A percentile compares a stretch with the other conserved stretches of the same genome.
These are phyloP conservation scores for Caryopteris hybrid DNA, from an alignment of 305 asterid genomes.

Conservation along the genomic window DNA sequence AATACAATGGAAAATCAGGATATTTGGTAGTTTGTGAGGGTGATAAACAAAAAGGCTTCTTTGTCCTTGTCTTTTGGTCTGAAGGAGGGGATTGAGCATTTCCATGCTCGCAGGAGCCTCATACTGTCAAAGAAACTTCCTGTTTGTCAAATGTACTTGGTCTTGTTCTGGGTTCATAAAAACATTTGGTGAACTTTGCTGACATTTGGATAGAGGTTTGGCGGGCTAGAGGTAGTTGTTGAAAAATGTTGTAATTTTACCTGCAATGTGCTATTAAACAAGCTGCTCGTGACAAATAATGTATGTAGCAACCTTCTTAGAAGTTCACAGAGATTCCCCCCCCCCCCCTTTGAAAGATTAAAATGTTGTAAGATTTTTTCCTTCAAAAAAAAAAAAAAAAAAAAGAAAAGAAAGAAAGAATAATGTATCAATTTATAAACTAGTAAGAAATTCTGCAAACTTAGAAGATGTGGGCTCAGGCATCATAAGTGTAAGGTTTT, in stretches of 20 bases:
- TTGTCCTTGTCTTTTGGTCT: neutral
- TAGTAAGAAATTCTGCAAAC: neutral
- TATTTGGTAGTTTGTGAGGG: neutral
- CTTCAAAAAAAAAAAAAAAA: neutral
- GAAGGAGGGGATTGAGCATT: neutral
- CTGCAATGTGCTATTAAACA: neutral
- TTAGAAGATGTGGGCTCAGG: conserved; percentile 4
- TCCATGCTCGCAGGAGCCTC: neutral
- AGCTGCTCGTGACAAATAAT: neutral
- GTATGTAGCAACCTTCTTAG: neutral
- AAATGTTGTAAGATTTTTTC: neutral
- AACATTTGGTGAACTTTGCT: neutral
- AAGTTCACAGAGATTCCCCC: neutral
- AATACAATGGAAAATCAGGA: neutral
- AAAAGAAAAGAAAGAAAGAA: too few relatives aligned
- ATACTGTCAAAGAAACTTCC: neutral
- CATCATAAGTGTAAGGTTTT: neutral
- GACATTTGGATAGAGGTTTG: neutral
- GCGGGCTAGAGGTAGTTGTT: neutral
- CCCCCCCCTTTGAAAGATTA: neutral
- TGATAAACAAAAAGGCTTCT: neutral
- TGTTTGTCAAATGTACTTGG: neutral
- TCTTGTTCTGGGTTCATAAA: neutral
- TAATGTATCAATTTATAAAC: neutral
- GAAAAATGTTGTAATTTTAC: neutral